These are phyloP conservation scores for Juncus effusus DNA, from an alignment of 176 grass and related monocot species.

Conservation along the genomic window DNA sequence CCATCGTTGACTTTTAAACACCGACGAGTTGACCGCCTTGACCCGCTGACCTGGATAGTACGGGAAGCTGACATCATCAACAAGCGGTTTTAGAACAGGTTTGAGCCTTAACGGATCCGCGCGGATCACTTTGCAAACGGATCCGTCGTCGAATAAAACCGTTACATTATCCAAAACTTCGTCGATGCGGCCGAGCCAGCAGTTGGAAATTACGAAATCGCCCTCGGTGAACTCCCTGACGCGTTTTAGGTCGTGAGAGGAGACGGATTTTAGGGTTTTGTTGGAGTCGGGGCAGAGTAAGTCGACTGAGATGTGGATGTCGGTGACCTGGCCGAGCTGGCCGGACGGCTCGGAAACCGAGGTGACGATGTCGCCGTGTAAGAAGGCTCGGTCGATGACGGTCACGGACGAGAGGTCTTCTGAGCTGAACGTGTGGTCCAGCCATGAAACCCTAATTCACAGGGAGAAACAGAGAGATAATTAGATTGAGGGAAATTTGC, in stretches of 20 bases:
- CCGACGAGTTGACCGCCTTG: constrained; percentile 66
- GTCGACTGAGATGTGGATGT: constrained; percentile 71
- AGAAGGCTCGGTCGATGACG: constrained; percentile 71
- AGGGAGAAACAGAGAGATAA: too few species aligned
- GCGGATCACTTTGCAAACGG: constrained; percentile 73
- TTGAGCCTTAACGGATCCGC: constrained; percentile 69
- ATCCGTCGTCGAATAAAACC: constrained; percentile 87
- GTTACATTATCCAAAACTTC: constrained; percentile 91
- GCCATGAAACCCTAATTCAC: constrained; percentile 53
- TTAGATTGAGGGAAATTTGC: too few species aligned
- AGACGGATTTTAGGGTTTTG: constrained; percentile 42
- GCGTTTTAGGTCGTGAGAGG: constrained; percentile 63
- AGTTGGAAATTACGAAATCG: constrained; percentile 76
- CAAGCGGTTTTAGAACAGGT: constrained; percentile 41
- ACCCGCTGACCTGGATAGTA: constrained; percentile 93
- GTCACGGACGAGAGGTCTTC: constrained; percentile 56
- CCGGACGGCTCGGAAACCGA: constrained; percentile 73
- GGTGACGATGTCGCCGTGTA: constrained; percentile 77
- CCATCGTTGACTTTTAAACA: constrained; percentile 83
- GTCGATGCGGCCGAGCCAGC: constrained; percentile 87
- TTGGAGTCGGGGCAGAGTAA: constrained; percentile 47
- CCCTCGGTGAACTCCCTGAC: constrained; percentile 79
- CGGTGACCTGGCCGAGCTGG: constrained; percentile 65
- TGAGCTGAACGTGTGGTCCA: constrained; percentile 48
- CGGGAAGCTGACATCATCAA: constrained; percentile 64